Base-by-base conservation (phyloP, 2,329 filamentous ascomycete genomes). In the Fusarium anthophilum region DNA sequence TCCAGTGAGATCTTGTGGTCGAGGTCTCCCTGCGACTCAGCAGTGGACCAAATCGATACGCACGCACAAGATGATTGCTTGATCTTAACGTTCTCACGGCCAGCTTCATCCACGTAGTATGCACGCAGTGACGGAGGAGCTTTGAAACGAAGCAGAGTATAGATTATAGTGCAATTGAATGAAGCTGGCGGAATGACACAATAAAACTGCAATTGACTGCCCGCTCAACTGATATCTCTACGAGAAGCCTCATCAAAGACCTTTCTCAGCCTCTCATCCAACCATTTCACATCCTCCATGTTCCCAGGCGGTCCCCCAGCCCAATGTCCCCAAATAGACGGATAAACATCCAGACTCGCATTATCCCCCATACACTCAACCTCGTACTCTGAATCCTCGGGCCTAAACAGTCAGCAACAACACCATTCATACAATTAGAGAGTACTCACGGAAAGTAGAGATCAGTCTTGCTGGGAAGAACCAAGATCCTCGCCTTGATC, bases 351-450 rank as follows among this genome's bases (percentile, higher is more conserved):
- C 15, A 83, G 79, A 43, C 80, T 80, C 2, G 81, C 83, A 35
- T 81, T 69, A 0, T 77, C 79, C 1, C 76, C 61, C 84, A 86
- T 85, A 45, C 78, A 80, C 26, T 88, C 54, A 80, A 95, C 91
- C 78, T 96, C 94, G 63, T 91, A 91, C 76, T 93, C 89, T 0
- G 92, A 94, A 74, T 95, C 94, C 76, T 95, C 93, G 0, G 93
- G 92, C 20, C 76, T 79, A 24, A 24, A 3, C 1, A 5, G 30
- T 72, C 13, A 74, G 58, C 2, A 15, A 6, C 11, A 9, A 6
- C 7, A 5, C 20, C 26, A 13, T 26, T 3, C 7, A 10, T 14
- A 35, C 8, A 15, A 1, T 5, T 6, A 35, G 14, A 6, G 1
- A 35, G 3, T 2, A 35, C 77, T 71, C 41, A 79, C 59, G 93